Conservation (phyloP, 768 basidiomycete genomes). For the Suillus bovinus region DNA sequence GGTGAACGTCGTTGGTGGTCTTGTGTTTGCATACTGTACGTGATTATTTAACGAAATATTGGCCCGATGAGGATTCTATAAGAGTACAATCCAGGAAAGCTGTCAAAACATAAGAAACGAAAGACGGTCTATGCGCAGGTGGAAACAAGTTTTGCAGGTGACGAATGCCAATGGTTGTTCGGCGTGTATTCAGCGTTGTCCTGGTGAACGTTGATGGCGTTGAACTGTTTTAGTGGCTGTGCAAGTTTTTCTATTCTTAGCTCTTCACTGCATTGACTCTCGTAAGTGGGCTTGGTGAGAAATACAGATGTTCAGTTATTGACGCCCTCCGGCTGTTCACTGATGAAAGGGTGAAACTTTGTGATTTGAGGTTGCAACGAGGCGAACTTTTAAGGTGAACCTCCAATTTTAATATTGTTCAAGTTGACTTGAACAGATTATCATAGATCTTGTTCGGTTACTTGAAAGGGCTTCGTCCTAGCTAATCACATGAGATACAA, state of each 20-base stretch:
- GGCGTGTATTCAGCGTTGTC: not conserved
- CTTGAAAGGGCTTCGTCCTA: not conserved
- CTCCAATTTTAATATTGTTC: too few relatives aligned
- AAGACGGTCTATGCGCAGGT: not conserved
- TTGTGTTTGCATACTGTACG: slow-evolving; percentile 28
- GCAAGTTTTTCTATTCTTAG: not conserved
- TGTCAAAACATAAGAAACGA: slow-evolving; percentile 1
- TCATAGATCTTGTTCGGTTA: too few relatives aligned
- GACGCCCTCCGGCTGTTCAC: too few relatives aligned
- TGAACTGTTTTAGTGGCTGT: slow-evolving; percentile 5
- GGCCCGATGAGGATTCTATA: not conserved
- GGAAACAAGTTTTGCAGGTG: not conserved
- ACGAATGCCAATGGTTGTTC: not conserved
- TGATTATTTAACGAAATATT: slow-evolving; percentile 1
- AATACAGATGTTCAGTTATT: too few relatives aligned
- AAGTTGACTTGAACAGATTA: too few relatives aligned
- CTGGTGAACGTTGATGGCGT: not conserved
- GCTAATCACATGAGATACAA: not conserved
- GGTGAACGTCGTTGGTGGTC: slow-evolving; percentile 23
- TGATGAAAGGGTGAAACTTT: too few relatives aligned
- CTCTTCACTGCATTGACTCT: too few relatives aligned
- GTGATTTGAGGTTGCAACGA: too few relatives aligned
- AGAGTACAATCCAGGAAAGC: not conserved
- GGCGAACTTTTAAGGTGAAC: too few relatives aligned
- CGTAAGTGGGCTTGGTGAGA: too few relatives aligned